Percentiles rank a stretch among this genome's conserved stretches.
Conservation (phyloP, 768 basidiomycete species). For the Suillus sp. region DNA sequence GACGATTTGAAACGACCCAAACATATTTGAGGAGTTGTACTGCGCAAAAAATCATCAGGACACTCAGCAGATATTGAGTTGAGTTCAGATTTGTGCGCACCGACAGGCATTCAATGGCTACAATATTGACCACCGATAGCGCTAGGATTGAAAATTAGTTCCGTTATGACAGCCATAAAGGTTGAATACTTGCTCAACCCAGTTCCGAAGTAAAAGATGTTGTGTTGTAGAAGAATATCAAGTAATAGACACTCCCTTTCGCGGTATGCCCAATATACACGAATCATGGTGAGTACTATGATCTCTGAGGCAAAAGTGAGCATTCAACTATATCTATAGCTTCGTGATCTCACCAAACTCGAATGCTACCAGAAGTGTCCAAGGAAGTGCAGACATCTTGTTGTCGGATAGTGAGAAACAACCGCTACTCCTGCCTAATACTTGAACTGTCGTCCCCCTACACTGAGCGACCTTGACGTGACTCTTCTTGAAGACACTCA, state of each 20-base stretch:
- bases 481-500: conserved; percentile 1
- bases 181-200: neutral
- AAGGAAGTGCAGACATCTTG: neutral
- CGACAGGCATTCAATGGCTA: neutral
- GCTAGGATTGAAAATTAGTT: neutral
- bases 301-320: neutral
- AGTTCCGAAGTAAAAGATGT: neutral
- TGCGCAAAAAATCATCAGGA: neutral
- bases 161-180: neutral
- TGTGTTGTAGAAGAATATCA: conserved; percentile 1
- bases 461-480: neutral
- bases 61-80: neutral
- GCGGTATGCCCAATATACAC: neutral
- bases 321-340: neutral
- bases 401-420: neutral
- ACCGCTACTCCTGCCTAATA: neutral
- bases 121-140: neutral
- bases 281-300: conserved; percentile 5
- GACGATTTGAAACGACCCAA: neutral
- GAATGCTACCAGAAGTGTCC: conserved; percentile 4
- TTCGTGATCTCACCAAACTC: conserved; percentile 1
- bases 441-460: neutral
- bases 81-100: neutral
- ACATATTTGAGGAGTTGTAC: neutral
- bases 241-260: neutral